Conservation (phyloP, 179 eudicot species). For the Pouteria campechiana region DNA sequence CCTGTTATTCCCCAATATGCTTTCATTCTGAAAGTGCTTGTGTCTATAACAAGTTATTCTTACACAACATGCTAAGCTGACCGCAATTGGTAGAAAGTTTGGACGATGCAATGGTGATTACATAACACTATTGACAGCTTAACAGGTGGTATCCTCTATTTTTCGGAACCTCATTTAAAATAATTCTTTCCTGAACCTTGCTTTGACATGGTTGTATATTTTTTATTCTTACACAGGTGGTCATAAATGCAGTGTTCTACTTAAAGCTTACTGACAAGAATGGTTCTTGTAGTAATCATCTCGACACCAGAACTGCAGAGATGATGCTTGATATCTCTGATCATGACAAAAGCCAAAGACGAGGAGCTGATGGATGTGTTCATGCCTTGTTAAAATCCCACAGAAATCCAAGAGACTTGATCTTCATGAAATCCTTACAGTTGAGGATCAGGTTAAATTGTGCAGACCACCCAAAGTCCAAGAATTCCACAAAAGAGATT, state of each 20-base stretch:
- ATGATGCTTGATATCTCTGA: conserved; percentile 42
- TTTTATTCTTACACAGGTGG: conserved; percentile 32
- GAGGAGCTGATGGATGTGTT: conserved; percentile 21
- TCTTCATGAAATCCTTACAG: conserved; percentile 53
- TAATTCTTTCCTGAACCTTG: not conserved
- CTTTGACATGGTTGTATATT: not conserved
- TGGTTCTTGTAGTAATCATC: conserved; percentile 6
- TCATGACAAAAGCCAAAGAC: conserved; percentile 12
- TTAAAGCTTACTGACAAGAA: conserved; percentile 39
- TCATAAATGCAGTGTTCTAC: conserved; percentile 58
- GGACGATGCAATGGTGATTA: not conserved
- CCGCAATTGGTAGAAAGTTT: no score
- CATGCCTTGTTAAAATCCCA: conserved; percentile 30
- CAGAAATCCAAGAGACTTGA: conserved; percentile 39
- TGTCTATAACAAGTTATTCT: no score
- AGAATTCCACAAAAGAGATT: conserved; percentile 37
- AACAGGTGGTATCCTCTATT: not conserved
- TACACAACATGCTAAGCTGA: no score
- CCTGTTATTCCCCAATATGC: no score
- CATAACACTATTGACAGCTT: not conserved
- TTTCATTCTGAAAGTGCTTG: no score
- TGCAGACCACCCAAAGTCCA: conserved; percentile 55
- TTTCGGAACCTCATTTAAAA: no score
- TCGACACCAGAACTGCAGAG: conserved; percentile 34
- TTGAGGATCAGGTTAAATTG: conserved; percentile 49